Conservation (phyloP, 1,139 yeast genomes). For the Ogataea hybrid region DNA sequence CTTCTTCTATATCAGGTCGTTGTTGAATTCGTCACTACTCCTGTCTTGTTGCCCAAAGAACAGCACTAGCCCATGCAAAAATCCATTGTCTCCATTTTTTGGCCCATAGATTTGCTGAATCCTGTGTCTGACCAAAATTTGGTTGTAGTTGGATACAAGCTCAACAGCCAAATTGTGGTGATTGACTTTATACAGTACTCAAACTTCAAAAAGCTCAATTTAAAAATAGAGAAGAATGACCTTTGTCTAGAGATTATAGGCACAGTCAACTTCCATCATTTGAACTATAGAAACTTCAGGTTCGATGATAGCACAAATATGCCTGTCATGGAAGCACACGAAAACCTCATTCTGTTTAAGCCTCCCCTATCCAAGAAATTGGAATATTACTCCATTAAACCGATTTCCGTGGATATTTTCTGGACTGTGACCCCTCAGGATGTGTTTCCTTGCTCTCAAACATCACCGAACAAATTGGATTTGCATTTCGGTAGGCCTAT, state of each 20-base stretch:
- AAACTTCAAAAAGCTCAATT: constrained; percentile 15
- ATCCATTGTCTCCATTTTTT: constrained; percentile 20
- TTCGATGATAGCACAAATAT: constrained; percentile 12
- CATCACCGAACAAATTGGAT: constrained; percentile 31
- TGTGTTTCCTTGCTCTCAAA: constrained; percentile 16
- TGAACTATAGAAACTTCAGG: constrained; percentile 15
- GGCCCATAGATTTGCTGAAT: constrained; percentile 30
- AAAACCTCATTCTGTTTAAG: constrained; percentile 52
- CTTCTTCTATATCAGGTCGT: constrained; percentile 10
- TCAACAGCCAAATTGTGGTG: constrained; percentile 23
- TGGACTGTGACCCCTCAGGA: constrained; percentile 38
- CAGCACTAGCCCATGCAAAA: constrained; percentile 7
- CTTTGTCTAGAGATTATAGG: constrained; percentile 25
- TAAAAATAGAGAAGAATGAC: constrained; percentile 19
- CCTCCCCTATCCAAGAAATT: constrained; percentile 73
- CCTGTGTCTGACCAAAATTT: constrained; percentile 9
- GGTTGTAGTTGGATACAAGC: constrained; percentile 27
- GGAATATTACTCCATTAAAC: constrained; percentile 77
- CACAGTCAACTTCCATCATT: constrained; percentile 22
- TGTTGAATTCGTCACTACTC: constrained; percentile 13
- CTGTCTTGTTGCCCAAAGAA: constrained; percentile 3
- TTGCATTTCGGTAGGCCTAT: constrained; percentile 25
- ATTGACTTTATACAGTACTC: constrained; percentile 24
- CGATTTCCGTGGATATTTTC: constrained; percentile 50
- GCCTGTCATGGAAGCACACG: constrained; percentile 20